Evolutionary conservation across 805 yeast species (phyloP).

Genomic region (Kluyveromyces starmeri): DNA sequence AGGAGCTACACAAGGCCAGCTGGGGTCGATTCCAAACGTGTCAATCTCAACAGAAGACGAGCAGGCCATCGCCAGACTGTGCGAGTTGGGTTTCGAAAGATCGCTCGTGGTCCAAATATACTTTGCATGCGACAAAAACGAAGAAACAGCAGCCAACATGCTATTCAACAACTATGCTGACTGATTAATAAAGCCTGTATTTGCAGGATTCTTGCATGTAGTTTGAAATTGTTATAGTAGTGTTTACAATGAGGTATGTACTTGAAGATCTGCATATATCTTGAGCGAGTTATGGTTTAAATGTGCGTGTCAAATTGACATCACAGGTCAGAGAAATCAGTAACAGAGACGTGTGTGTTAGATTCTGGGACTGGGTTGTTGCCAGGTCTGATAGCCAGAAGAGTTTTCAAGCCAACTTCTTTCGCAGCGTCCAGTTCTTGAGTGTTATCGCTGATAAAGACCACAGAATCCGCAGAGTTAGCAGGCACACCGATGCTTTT

Average conservation of each 20-base stretch:
- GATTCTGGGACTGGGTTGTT: slow-evolving; percentile 43
- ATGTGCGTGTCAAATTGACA: too few species aligned
- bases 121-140: slow-evolving; percentile 96
- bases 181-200: too few species aligned
- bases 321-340: slow-evolving; percentile 23
- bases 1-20: slow-evolving; percentile 28
- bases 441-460: slow-evolving; percentile 76
- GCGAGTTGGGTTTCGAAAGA: slow-evolving; percentile 90
- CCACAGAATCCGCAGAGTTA: slow-evolving; percentile 27
- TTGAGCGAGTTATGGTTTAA: too few species aligned
- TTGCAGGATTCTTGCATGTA: too few species aligned
- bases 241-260: too few species aligned
- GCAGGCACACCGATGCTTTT: slow-evolving; percentile 28
- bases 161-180: slow-evolving; percentile 55
- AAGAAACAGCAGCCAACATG: slow-evolving; percentile 91
- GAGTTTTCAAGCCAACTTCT: slow-evolving; percentile 50
- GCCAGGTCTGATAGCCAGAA: slow-evolving; percentile 65
- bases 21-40: slow-evolving; percentile 32
- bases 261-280: too few species aligned
- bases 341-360: slow-evolving; percentile 19
- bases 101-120: slow-evolving; percentile 83
- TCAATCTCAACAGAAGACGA: slow-evolving; percentile 75
- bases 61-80: slow-evolving; percentile 79
- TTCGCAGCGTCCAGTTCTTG: slow-evolving; percentile 70
- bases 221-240: too few species aligned